phyloP scores from a whole-genome alignment of 202 grass and related monocot species.

The Zizania palustris region DNA sequence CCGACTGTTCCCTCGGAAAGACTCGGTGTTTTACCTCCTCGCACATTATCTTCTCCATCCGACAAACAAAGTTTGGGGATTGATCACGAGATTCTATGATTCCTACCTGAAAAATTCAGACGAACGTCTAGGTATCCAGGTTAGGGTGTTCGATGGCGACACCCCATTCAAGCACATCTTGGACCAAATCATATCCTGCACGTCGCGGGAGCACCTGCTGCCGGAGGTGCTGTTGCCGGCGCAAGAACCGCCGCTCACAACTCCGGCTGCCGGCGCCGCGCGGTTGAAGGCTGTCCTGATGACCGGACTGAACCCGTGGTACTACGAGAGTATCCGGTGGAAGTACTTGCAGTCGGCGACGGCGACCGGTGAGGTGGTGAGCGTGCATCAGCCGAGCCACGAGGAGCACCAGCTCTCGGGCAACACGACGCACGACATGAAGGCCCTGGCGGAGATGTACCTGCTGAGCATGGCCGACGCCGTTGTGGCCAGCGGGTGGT shows the following conservation, averaged over 20 bases:
- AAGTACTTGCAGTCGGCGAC: slow-evolving; percentile 77
- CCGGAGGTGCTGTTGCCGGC: slow-evolving; percentile 36
- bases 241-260: neutral
- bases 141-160: slow-evolving; percentile 74
- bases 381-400: slow-evolving; percentile 78
- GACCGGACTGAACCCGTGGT: slow-evolving; percentile 55
- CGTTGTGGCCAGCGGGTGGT: slow-evolving; percentile 59
- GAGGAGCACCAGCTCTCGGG: slow-evolving; percentile 55
- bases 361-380: slow-evolving; percentile 57
- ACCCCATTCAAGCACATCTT: slow-evolving; percentile 57
- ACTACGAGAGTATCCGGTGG: slow-evolving; percentile 69
- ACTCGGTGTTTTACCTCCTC: slow-evolving; percentile 80
- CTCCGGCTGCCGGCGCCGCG: neutral
- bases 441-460: slow-evolving; percentile 61
- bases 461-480: slow-evolving; percentile 50
- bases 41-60: slow-evolving; percentile 72
- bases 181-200: slow-evolving; percentile 73
- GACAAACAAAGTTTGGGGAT: slow-evolving; percentile 70
- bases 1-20: slow-evolving; percentile 63
- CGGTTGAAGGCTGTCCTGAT: slow-evolving; percentile 44
- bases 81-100: slow-evolving; percentile 70
- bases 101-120: slow-evolving; percentile 58
- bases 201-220: slow-evolving; percentile 52
- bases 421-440: slow-evolving; percentile 57
- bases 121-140: slow-evolving; percentile 68